These are phyloP conservation scores for Arthroderma uncinatum DNA, from an alignment of 2,329 filamentous ascomycete genomes.

Conservation along the genomic window DNA sequence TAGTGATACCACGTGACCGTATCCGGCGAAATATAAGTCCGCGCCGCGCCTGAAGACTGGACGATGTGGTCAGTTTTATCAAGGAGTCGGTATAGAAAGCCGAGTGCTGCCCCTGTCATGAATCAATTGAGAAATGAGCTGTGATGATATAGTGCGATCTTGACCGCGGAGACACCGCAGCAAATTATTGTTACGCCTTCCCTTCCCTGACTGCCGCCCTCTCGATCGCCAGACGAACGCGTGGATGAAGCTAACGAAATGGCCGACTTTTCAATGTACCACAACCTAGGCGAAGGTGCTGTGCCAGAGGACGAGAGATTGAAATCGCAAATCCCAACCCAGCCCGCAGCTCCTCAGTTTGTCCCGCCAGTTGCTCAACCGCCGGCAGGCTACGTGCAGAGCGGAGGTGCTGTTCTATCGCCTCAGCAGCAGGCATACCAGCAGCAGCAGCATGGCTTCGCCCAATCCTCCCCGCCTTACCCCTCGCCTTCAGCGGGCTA, in stretches of 20 bases:
- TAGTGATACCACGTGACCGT: not conserved
- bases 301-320: slow-evolving; percentile 41
- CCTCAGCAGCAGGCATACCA: slow-evolving; percentile 9
- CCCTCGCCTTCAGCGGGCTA: slow-evolving; percentile 10
- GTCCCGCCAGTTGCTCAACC: slow-evolving; percentile 29
- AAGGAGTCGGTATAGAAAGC: not conserved
- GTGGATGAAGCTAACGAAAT: slow-evolving; percentile 20
- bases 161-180: slow-evolving; percentile 10
- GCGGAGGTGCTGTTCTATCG: slow-evolving; percentile 21
- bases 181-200: not conserved
- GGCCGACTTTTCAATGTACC: slow-evolving; percentile 34
- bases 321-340: slow-evolving; percentile 41
- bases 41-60: not conserved
- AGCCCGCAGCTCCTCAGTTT: slow-evolving; percentile 47
- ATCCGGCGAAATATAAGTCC: not conserved
- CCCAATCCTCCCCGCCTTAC: slow-evolving; percentile 8
- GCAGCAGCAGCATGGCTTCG: slow-evolving; percentile 12
- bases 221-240: not conserved
- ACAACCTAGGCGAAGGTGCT: slow-evolving; percentile 27
- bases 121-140: slow-evolving; percentile 3
- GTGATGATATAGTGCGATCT: slow-evolving; percentile 11
- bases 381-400: slow-evolving; percentile 28
- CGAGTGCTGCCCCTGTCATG: not conserved
- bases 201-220: not conserved
- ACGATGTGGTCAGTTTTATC: slow-evolving; percentile 2